Evolutionary conservation across 2,329 filamentous ascomycete genomes (phyloP).

Genomic region (Fusarium albidum): DNA sequence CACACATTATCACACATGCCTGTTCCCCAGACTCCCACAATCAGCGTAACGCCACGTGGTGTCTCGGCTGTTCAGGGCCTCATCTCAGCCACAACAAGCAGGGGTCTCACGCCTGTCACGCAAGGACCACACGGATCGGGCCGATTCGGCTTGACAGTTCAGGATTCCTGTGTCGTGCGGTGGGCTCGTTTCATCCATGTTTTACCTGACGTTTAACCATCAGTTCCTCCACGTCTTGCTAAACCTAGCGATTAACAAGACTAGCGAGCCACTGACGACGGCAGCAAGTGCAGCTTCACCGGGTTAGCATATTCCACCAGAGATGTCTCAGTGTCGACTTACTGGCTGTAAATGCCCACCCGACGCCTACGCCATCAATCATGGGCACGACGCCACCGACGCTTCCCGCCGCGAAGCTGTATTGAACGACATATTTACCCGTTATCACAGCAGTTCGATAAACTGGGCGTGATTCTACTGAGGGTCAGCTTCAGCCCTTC

Average conservation of each 20-base stretch:
- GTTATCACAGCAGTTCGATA: conserved; percentile 39
- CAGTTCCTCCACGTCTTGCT: conserved; percentile 33
- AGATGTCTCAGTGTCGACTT: background rate
- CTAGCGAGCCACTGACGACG: conserved; percentile 15
- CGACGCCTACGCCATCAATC: conserved; percentile 35
- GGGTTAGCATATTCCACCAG: background rate
- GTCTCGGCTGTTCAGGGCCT: too few species aligned
- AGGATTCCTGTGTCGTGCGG: too few species aligned
- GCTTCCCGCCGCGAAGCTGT: conserved; percentile 37
- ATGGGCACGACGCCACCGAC: conserved; percentile 37
- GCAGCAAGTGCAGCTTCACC: conserved; percentile 18
- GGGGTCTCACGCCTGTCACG: too few species aligned
- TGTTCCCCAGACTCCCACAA: too few species aligned
- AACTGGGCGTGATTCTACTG: conserved; percentile 29
- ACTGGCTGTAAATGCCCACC: conserved; percentile 39
- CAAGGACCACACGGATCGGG: too few species aligned
- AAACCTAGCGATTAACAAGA: conserved; percentile 31
- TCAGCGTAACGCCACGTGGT: too few species aligned
- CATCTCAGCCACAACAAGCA: too few species aligned
- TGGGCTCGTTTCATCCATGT: too few species aligned
- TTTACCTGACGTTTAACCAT: too few species aligned
- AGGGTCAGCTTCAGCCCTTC: background rate
- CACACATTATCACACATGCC: too few species aligned
- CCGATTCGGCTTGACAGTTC: too few species aligned
- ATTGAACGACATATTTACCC: conserved; percentile 39